Evolutionary conservation across 2,329 filamentous ascomycete genomes (phyloP), one percentile per base, ranked within the genome.

Genomic region (Fusarium cicatricum): DNA sequence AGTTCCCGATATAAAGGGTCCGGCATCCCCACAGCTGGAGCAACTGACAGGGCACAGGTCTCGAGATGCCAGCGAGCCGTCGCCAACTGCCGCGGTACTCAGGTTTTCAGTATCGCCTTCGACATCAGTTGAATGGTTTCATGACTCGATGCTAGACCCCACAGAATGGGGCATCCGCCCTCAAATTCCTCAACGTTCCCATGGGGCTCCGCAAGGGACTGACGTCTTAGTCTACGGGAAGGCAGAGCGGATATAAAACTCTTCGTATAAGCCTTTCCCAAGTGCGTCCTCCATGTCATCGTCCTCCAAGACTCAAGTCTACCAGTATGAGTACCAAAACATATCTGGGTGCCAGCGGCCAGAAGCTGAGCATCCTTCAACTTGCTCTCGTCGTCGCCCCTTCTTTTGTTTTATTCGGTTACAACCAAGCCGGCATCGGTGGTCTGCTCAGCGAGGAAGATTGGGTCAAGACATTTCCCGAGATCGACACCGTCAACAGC

Each of bases 341-440:
- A 15, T 71, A 68, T 52, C 68, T 78, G 32, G 76, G 75, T 48
- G 65, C 72, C 21, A 72, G 67, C 36, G 77, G 77, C 71, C 63
- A 71, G 34, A 56, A 70, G 44, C 65, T 79, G 41, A 68, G 65
- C 52, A 68, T 68, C 12, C 63, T 75, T 21, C 78, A 80, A 60
- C 71, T 77, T 47, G 72, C 72, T 12, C 70, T 79, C 40, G 74
- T 80, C 33, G 77, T 80, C 15, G 73, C 71, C 7, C 78, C 78
- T 5, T 68, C 77, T 11, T 78, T 75, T 53, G 75, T 80, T 54
- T 73, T 80, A 19, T 81, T 82, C 51, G 80, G 80, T 23, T 82
- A 83, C 66, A 88, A 90, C 74, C 86, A 89, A 72, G 85, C 88
- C 66, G 86, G 90, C 4, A 90, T 89, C 76, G 88, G 86, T 32